Conservation (phyloP, 306 rosid genomes). For the Casuarina equisetifolia region DNA sequence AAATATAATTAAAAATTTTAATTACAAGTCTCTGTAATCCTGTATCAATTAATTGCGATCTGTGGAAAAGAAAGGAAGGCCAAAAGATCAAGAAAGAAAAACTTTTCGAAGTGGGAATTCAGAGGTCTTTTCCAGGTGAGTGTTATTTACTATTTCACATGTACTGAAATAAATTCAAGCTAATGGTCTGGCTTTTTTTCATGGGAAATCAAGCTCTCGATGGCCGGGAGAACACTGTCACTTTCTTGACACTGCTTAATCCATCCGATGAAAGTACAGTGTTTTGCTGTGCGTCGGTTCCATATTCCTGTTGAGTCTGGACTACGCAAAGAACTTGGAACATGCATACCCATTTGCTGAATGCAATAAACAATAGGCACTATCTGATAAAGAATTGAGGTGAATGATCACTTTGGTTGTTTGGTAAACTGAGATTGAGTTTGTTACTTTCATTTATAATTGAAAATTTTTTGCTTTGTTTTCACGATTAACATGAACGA, state of each 20-base stretch:
- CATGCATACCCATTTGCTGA: neutral
- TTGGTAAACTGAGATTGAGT: constrained; percentile 6
- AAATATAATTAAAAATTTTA: neutral
- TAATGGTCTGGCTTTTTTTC: constrained; percentile 33
- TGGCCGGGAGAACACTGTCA: neutral
- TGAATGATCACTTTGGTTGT: neutral
- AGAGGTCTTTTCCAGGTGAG: neutral
- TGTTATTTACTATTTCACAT: constrained; percentile 26
- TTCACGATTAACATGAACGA: neutral
- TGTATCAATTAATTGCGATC: neutral
- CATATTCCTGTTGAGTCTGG: neutral
- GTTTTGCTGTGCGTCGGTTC: neutral
- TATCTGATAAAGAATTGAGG: neutral
- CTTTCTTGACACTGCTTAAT: neutral
- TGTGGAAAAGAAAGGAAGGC: neutral
- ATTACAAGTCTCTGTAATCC: neutral
- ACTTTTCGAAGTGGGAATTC: neutral
- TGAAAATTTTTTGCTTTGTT: neutral
- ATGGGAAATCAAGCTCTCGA: constrained; percentile 22
- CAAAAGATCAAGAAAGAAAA: neutral
- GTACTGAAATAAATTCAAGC: constrained; percentile 16
- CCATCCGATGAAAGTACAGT: neutral
- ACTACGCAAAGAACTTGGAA: neutral
- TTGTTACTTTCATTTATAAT: neutral
- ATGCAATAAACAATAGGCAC: neutral